phyloP scores from a whole-genome alignment of 1,139 yeast genomes.

The Candida sojae region DNA sequence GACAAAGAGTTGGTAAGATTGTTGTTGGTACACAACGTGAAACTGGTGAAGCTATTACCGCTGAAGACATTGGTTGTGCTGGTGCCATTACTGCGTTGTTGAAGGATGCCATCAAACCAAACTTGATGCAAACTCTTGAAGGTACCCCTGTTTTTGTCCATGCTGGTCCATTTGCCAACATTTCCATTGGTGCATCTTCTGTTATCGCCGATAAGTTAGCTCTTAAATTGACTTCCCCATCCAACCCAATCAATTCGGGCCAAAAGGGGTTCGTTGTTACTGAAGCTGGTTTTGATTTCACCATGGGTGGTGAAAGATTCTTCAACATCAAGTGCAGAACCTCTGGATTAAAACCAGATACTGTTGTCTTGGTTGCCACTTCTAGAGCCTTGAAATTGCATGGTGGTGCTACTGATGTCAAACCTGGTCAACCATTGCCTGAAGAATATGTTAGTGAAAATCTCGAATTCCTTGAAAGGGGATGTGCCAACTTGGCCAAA shows the following conservation, averaged over 20 bases:
- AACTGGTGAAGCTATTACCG: slow-evolving; percentile 86
- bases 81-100: slow-evolving; percentile 95
- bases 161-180: slow-evolving; percentile 98
- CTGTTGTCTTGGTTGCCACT: slow-evolving; percentile 93
- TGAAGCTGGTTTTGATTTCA: slow-evolving; percentile 98
- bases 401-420: slow-evolving; percentile 98
- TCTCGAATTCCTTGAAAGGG: slow-evolving; percentile 76
- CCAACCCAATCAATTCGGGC: slow-evolving; percentile 48
- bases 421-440: slow-evolving; percentile 92
- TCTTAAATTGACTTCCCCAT: slow-evolving; percentile 75
- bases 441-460: slow-evolving; percentile 85
- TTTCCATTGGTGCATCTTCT: slow-evolving; percentile 95
- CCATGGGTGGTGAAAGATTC: slow-evolving; percentile 99
- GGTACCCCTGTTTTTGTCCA: slow-evolving; percentile 98
- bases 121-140: slow-evolving; percentile 96
- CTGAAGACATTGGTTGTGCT: slow-evolving; percentile 96
- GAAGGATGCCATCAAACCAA: slow-evolving; percentile 97
- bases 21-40: slow-evolving; percentile 78
- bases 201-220: slow-evolving; percentile 96
- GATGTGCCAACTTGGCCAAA: slow-evolving; percentile 88
- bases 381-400: slow-evolving; percentile 96
- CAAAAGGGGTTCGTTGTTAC: slow-evolving; percentile 92
- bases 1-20: slow-evolving; percentile 87
- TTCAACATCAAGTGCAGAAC: slow-evolving; percentile 95
- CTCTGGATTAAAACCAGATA: slow-evolving; percentile 88